Evolutionary conservation across 306 rosid genomes (phyloP), one percentile per base, ranked within the genome.

Genomic region (Cicer judaicum): DNA sequence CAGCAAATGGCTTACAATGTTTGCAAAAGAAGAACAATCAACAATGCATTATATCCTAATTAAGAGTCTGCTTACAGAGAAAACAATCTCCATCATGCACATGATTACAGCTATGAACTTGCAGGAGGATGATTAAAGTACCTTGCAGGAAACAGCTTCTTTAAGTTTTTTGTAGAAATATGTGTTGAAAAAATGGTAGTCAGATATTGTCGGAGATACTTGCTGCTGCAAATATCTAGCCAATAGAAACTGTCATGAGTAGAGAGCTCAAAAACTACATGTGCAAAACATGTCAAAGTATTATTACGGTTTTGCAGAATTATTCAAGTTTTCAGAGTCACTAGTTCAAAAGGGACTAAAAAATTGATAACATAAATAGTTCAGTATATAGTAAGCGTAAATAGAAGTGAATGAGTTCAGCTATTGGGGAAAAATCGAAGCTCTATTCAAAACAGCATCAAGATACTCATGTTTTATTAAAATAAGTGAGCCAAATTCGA

Each of bases 161-260:
- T 85, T 87, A 64, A 94, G 94, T 92, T 93, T 94, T 68, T 88
- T 75, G 85, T 91, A 94, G 79, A 94, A 94, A 85, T 86, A 94
- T 29, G 98, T 94, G 76, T 92, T 94, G 78, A 94, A 87, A 78
- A 94, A 88, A 82, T 91, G 96, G 86, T 82, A 94, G 74, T 86
- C 88, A n/a, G 78, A 79, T 68, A 65, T 81, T 42, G 84, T 64
- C 74, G 82, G 83, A 78, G 89, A 86, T 67, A 88, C 88, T 75
- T 84, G 95, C 78, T 86, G 91, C 80, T 87, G 89, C 79, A 94
- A 76, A 83, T 90, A 91, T 76, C 98, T 94, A 82, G 75, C 78
- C 81, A 87, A 80, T 54, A 16, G 15, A 78, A 73, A 80, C 47
- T 49, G 44, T 7, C 57, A 46, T 74, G 66, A 59, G 64, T 49